phyloP scores from a whole-genome alignment of 2,329 filamentous ascomycete species.

The Curvularia lunata region DNA sequence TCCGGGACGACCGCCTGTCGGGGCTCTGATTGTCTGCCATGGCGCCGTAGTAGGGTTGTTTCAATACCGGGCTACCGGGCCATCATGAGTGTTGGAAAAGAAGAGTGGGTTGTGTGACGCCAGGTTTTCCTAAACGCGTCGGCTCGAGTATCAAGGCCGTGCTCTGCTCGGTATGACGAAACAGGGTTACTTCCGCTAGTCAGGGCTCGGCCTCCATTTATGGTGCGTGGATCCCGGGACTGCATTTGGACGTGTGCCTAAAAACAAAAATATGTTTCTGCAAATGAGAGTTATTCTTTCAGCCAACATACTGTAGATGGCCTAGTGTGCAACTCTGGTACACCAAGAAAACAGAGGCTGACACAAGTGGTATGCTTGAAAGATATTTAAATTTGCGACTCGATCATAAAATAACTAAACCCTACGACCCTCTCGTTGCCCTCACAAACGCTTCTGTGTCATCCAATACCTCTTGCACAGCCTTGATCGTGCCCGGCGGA shows the following conservation, averaged over 20 bases:
- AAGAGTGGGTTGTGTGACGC: conserved; percentile 6
- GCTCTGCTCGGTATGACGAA: conserved; percentile 14
- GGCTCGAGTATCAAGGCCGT: conserved; percentile 8
- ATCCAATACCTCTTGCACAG: conserved; percentile 48
- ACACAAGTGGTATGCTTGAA: background rate
- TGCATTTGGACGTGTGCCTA: background rate
- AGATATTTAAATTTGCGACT: background rate
- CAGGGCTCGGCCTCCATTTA: conserved; percentile 3
- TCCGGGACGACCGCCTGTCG: conserved; percentile 42
- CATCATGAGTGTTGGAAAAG: conserved; percentile 17
- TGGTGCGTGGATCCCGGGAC: conserved; percentile 1
- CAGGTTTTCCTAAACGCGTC: conserved; percentile 17
- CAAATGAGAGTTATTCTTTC: background rate
- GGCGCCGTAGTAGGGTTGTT: conserved; percentile 2
- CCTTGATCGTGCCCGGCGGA: conserved; percentile 45
- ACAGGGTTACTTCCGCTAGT: conserved; percentile 13
- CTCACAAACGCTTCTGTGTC: conserved; percentile 52
- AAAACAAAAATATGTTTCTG: background rate
- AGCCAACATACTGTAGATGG: background rate
- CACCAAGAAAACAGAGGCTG: background rate
- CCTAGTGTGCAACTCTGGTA: background rate
- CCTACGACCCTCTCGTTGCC: conserved; percentile 29
- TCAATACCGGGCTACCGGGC: conserved; percentile 13
- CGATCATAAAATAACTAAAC: background rate
- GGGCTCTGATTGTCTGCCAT: conserved; percentile 46